Evolutionary conservation across 805 yeast species (phyloP), one percentile per base, ranked within the genome.

Genomic region (Monosporozyma siamensis): DNA sequence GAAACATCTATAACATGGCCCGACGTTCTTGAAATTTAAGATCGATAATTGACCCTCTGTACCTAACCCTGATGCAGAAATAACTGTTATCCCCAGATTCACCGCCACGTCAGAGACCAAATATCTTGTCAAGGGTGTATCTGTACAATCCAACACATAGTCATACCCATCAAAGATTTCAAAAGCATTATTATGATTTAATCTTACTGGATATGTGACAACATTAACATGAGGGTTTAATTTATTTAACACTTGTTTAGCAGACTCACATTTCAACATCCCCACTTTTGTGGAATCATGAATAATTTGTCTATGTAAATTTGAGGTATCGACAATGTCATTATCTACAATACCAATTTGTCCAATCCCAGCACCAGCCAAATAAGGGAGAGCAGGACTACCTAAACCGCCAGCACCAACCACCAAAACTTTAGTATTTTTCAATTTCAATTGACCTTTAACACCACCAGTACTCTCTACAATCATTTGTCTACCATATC

Each of bases 371-470:
- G 95, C 82, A 0, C 94, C 96, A 0, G 80, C 79, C 2, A 92
- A 63, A 56, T 92, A 92, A 34, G 84, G 69, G 39, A 90, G 61
- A 0, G 94, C 94, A 0, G 98, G 97, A 51, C 94, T 82, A 0
- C 98, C 97, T 6, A 92, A 68, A 0, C 99, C 99, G 9, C 98
- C 99, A 1, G 97, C 97, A 1, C 99, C 98, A 6, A 92, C 71
- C 0, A 92, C 89, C 21, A 90, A 61, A 0, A 89, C 74, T 40
- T 68, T 74, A 2, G 90, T 45, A 0, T 60, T 50, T 48, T 78
- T 80, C 38, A 92, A 61, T 34, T 63, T 66, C 6, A 72, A 40
- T 58, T 92, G 99, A 2, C 78, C 71, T 6, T 45, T 45, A 4
- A 63, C 50, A 4, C 63, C 62, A 20, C 88, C 86, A 40, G 88